phyloP scores from a whole-genome alignment of 164 flowering plant species.

The Piper longum region DNA sequence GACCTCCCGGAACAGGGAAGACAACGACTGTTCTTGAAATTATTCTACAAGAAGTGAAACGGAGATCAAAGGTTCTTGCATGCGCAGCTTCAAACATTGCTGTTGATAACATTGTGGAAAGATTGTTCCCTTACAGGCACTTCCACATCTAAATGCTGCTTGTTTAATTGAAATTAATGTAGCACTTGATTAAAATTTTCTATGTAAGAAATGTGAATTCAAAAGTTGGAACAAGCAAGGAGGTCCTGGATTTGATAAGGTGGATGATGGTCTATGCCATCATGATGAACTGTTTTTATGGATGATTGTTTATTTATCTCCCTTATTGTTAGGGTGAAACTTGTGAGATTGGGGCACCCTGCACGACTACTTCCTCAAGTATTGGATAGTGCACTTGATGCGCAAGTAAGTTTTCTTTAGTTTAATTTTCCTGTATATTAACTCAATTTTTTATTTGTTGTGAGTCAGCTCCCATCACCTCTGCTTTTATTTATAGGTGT shows the following conservation, averaged over 20 bases:
- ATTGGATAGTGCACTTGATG: constrained; percentile 91
- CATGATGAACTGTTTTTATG: background rate
- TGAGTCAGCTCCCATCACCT: too few relatives aligned
- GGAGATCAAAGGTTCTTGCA: constrained; percentile 94
- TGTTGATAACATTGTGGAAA: constrained; percentile 97
- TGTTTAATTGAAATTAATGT: background rate
- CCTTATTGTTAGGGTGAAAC: constrained; percentile 43
- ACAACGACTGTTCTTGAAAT: constrained; percentile 96
- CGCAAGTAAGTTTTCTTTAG: constrained; percentile 42
- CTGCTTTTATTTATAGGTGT: constrained; percentile 34
- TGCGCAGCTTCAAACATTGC: constrained; percentile 99
- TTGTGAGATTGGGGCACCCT: constrained; percentile 97
- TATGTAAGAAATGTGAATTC: background rate
- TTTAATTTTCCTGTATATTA: background rate
- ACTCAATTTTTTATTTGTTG: background rate
- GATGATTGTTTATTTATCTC: background rate
- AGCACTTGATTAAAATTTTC: background rate
- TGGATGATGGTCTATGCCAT: too few relatives aligned
- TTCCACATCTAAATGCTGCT: background rate
- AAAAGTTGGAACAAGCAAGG: too few relatives aligned
- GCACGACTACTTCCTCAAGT: constrained; percentile 98
- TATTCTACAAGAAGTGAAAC: constrained; percentile 94
- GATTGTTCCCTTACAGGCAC: constrained; percentile 83
- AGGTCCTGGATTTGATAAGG: too few relatives aligned
- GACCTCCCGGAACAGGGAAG: constrained; percentile 99